These are phyloP conservation scores for Scheffersomyces illinoinensis DNA, from an alignment of 1,139 yeast species.

Conservation along the genomic window DNA sequence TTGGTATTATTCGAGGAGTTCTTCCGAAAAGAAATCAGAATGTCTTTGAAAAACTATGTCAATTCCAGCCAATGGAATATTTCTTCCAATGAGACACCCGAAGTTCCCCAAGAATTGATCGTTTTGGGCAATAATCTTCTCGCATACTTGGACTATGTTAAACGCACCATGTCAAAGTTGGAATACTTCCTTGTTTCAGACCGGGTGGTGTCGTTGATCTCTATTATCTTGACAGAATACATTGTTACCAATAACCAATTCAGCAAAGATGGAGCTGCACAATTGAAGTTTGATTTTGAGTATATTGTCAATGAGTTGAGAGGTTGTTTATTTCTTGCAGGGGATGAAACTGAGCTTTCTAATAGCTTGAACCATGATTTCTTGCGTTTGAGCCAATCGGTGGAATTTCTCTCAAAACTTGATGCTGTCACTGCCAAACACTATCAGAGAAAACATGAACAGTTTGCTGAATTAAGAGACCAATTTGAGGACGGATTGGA, in stretches of 20 bases:
- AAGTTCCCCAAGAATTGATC: constrained; percentile 36
- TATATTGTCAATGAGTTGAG: constrained; percentile 43
- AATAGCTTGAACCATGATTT: constrained; percentile 31
- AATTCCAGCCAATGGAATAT: constrained; percentile 39
- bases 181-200: constrained; percentile 33
- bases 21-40: constrained; percentile 52
- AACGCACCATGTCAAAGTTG: constrained; percentile 26
- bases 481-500: constrained; percentile 23
- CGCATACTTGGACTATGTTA: constrained; percentile 35
- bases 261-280: constrained; percentile 53
- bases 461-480: constrained; percentile 21
- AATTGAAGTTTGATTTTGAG: constrained; percentile 54
- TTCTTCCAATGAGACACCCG: constrained; percentile 10
- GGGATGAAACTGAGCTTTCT: constrained; percentile 13
- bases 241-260: constrained; percentile 68
- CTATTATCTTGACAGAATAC: constrained; percentile 54
- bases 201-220: constrained; percentile 46
- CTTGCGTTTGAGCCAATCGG: constrained; percentile 33
- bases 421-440: constrained; percentile 21
- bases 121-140: constrained; percentile 35
- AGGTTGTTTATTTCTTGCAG: constrained; percentile 17
- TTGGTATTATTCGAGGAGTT: constrained; percentile 42
- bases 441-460: constrained; percentile 15
- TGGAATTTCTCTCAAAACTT: constrained; percentile 39
- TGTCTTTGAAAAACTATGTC: constrained; percentile 53